These are phyloP conservation scores for Aureobasidium melanogenum DNA, from an alignment of 2,329 filamentous ascomycete species.

Conservation along the genomic window DNA sequence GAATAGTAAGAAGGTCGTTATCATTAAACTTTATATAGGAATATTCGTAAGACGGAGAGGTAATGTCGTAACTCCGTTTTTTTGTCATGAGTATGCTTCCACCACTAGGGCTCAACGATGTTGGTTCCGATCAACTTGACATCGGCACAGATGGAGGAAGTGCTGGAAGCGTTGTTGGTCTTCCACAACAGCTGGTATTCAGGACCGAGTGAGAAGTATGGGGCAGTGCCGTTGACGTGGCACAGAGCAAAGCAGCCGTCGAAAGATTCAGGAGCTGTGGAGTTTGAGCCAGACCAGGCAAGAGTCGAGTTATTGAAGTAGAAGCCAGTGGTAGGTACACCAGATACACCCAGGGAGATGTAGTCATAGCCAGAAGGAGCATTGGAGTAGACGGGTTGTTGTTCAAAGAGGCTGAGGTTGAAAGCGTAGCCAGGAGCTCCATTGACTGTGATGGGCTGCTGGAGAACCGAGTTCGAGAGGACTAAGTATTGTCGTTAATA, in stretches of 20 bases:
- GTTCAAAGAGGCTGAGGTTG: background rate
- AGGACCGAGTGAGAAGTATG: constrained; percentile 6
- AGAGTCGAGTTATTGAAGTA: background rate
- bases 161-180: background rate
- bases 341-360: background rate
- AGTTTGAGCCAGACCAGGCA: background rate
- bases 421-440: background rate
- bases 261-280: background rate
- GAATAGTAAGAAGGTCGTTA: background rate
- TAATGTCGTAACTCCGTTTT: background rate
- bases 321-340: constrained; percentile 2
- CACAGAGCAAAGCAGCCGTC: constrained; percentile 5
- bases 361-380: constrained; percentile 10
- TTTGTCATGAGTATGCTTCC: background rate
- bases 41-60: background rate
- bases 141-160: background rate
- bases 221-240: constrained; percentile 8
- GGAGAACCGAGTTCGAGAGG: background rate
- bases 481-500: background rate
- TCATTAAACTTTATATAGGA: constrained; percentile 4
- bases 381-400: background rate
- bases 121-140: constrained; percentile 3
- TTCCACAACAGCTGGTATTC: constrained; percentile 10
- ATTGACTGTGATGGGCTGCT: background rate
- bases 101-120: background rate